Evolutionary conservation across 805 yeast genomes (phyloP), one percentile per base, ranked within the genome.

Genomic region (Metschnikowia amazonensis): DNA sequence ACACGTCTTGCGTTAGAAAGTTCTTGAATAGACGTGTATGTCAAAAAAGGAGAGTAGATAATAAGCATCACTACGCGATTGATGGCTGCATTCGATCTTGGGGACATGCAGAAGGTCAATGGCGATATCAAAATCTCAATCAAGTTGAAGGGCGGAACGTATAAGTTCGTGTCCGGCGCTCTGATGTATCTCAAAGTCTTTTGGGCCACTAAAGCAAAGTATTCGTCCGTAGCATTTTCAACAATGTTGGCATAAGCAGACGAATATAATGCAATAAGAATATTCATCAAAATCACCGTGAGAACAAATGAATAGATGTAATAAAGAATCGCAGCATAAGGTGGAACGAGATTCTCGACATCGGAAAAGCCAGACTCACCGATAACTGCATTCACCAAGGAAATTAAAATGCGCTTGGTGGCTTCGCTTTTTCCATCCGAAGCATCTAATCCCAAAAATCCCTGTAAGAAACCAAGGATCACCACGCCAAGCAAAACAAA

Each of bases 101-200:
- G 74, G n/a, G 62, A 55, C 4, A 81, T 55, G 6, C 78, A 38
- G 25, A 47, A 54, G 13, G 55, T 50, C 3, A 68, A 44, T 3
- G 75, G 75, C 28, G 54, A 41, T 14, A 71, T 50, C 4, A 53
- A 25, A 1, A 83, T 40, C 63, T 89, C 96, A 44, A 89, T 65
- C 53, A 89, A 62, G 61, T 89, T 89, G 52, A 87, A 74, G 4
- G 96, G 96, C 4, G 96, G 92, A 21, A 87, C 89, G 60, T 80
- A 89, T 33, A 88, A 85, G 58, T 85, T 81, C 47, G 81, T 83
- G 66, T 89, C 96, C 0, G 96, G 96, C 0, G 96, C 96, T 55
- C 96, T 75, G 43, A 88, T 81, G 60, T 85, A 89, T 50, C 90
- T 75, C 55, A 89, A 73, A 0, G 95, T 87, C 70, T 89, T 87